Evolutionary conservation across 805 yeast genomes (phyloP), one percentile per base, ranked within the genome.

Genomic region (Blastobotrys americana): DNA sequence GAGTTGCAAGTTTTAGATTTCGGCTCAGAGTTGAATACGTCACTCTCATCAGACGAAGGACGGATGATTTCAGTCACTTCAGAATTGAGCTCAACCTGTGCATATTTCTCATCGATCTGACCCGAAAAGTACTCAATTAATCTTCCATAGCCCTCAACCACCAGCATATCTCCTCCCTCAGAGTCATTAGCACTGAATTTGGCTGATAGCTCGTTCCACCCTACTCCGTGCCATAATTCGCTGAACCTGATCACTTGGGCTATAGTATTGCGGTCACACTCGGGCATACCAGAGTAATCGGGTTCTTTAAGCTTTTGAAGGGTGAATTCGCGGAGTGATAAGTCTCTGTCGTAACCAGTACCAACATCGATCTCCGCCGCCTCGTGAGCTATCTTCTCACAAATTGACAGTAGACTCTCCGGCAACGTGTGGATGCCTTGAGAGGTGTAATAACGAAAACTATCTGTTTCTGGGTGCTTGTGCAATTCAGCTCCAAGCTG

Each of bases 181-280:
- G 80, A 81, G 47, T 77, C 85, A 60, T 81, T 74, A n/a, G 73
- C 61, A 1, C 87, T 72, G 56, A 75, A 81, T 52, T 80, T 81
- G 2, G 82, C 80, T 54, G 94, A 82, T 57, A 82, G 70, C 17
- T 63, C 60, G 17, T 73, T 74, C 79, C 87, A 78, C 20, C 81
- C 71, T 23, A 82, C 68, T 0, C 95, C 96, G 59, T 79, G 83
- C 90, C 94, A 87, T 21, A 83, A 65, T 60, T 88, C 96, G 40
- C 77, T 59, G 42, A 69, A 68, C 52, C 95, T 68, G 13, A 73
- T 58, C 43, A 74, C 56, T 48, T 78, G 76, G n/a, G 27, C 16
- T 25, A 25, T 13, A 8, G 31, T 25, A 13, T 25, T 25, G 10
- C 13, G 31, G 31, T 25, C 31, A n/a, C n/a, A n/a, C 8, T 13